A percentile compares a stretch with the other conserved stretches of the same genome.
These are phyloP conservation scores for Pichia thaimueangensis DNA, from an alignment of 805 yeast species.

Conservation along the genomic window DNA sequence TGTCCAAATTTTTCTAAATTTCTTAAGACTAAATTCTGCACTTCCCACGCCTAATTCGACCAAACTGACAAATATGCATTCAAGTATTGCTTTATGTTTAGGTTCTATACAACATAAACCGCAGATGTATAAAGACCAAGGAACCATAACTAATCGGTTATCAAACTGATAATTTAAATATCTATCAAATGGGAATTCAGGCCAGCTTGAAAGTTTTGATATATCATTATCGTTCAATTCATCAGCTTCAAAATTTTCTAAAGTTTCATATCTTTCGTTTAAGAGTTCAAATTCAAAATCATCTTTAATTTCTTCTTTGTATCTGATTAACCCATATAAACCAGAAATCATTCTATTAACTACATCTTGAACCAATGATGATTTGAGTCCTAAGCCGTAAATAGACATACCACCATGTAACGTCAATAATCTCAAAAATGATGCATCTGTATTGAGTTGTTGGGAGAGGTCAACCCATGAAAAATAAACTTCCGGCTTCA, in stretches of 20 bases:
- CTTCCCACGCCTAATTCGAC: slow-evolving; percentile 32
- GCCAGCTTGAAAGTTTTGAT: slow-evolving; percentile 9
- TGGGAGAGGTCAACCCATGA: slow-evolving; percentile 34
- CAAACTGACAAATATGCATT: slow-evolving; percentile 31
- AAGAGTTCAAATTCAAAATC: slow-evolving; percentile 1
- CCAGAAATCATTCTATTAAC: slow-evolving; percentile 28
- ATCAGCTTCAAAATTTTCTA: neutral
- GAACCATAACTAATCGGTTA: slow-evolving; percentile 32
- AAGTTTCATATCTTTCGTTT: neutral
- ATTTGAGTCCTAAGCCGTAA: slow-evolving; percentile 23
- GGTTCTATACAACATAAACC: slow-evolving; percentile 30
- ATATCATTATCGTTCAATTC: neutral
- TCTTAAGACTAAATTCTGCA: slow-evolving; percentile 29
- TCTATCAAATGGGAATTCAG: slow-evolving; percentile 21
- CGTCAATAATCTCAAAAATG: slow-evolving; percentile 32
- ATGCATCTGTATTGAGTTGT: slow-evolving; percentile 34
- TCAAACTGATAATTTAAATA: slow-evolving; percentile 30
- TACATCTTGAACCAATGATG: slow-evolving; percentile 26
- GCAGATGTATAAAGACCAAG: slow-evolving; percentile 32
- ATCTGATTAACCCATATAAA: slow-evolving; percentile 21
- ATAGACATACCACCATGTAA: slow-evolving; percentile 22
- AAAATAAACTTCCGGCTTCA: slow-evolving; percentile 24
- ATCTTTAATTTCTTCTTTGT: slow-evolving; percentile 3
- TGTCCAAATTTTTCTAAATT: slow-evolving; percentile 28
- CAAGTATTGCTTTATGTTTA: slow-evolving; percentile 28